Base-by-base conservation (phyloP, 805 yeast species). In the Ogataea sp. region DNA sequence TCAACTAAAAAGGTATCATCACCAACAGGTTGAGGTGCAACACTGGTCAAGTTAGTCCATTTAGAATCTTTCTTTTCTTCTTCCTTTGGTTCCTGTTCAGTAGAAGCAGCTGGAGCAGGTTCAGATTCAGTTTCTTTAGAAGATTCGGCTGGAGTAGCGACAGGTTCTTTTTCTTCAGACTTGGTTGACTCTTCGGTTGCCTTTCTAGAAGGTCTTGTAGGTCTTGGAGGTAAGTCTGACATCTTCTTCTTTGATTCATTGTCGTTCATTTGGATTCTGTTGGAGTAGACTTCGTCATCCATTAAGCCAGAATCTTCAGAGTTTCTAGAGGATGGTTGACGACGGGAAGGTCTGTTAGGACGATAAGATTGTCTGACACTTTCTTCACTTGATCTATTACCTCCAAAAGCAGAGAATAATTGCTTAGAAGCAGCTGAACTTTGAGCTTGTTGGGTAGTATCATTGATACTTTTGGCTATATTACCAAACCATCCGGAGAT, bases 401-500 rank as follows among this genome's bases (percentile, higher is more conserved):
- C 38, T 20, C 57, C 63, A 39, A 60, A 48, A 2, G 65, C 65
- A 33, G 56, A 51, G 41, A 59, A 60, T 36, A 61, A 44, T 37
- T 50, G 56, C 21, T 42, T 49, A 21, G 20, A 21, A 31, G 30
- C 17, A 18, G 24, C 16, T 26, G 14, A 16, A 15, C 20, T 15
- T 14, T 20, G 16, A 16, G 29, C 15, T 17, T 30, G 29, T 25
- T 24, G 33, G 15, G 17, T 18, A 1, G 17, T 26, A 36, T 37
- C 15, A 28, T 52, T 56, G 20, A 59, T 47, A 50, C 68, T 73
- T 64, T 76, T 78, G 25, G 80, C 71, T 41, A 85, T 53, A 14
- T 79, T 84, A 43, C 75, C 75, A 36, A 85, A 76, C 95, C 96
- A 88, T 14, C 78, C 73, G 44, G 83, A 80, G 42, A 88, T 75